Base-by-base conservation (phyloP, 2,329 filamentous ascomycete species). In the Pseudogymnoascus sp. region DNA sequence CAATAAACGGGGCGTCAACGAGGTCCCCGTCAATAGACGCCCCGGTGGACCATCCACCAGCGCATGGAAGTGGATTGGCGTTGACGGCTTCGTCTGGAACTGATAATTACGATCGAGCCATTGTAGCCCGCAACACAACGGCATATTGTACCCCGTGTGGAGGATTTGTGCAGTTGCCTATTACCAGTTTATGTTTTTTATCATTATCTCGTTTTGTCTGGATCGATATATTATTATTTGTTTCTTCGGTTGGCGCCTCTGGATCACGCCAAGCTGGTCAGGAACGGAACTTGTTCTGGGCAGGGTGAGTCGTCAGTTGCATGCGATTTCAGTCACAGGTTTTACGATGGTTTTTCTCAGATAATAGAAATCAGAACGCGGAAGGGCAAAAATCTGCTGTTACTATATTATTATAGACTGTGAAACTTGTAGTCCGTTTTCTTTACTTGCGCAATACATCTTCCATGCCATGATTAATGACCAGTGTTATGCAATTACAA, bases 351-450 rank as follows among this genome's bases (percentile, higher is more conserved):
- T 4, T 33, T 35, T 56, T n/a, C 6, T 15, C 4, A n/a, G 7
- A 19, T 15, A 19, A 33, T 56, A 35, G 10, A 15, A 10, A 56
- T 56, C n/a, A 35, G 29, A 13, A 10, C 15, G 31, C 50, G 50
- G 50, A 56, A 56, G 50, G 50, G 50, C 10, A 33, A 56, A 56
- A 56, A 19, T 56, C 50, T 56, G 50, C 35, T 56, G 26, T 56
- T 33, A 56, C 50, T 56, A 56, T 33, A 56, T 56, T 56, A 56
- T 56, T 56, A 56, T 33, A 56, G 50, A 56, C 50, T 56, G 9
- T 13, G 50, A 56, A 56, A 33, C 26, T 56, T 56, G 17, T 56
- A 56, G 50, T 56, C 29, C 50, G 17, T 56, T 21, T 56, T 26
- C 17, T 56, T 33, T 56, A 31, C 50, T 56, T 56, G 50, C 29